Evolutionary conservation across 495 filamentous ascomycete species (phyloP).

Genomic region (Penicillium waksmanii): DNA sequence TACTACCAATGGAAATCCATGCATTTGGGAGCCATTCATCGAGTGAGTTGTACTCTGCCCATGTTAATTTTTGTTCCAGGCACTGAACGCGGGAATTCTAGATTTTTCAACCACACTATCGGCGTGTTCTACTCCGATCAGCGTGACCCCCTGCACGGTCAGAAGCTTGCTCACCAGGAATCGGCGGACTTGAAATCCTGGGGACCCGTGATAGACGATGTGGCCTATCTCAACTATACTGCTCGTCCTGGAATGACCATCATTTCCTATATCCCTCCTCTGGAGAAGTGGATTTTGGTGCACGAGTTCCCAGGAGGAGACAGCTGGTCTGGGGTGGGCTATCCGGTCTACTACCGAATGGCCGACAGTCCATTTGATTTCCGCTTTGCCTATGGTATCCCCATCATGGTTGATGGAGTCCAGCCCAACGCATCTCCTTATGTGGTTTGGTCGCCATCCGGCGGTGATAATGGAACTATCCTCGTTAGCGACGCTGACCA

Average conservation of each 20-base stretch:
- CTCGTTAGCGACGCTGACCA: conserved; percentile 51
- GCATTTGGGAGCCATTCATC: conserved; percentile 68
- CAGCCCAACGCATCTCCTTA: conserved; percentile 53
- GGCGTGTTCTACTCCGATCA: conserved; percentile 68
- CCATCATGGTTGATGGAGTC: conserved; percentile 39
- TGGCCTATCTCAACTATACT: conserved; percentile 56
- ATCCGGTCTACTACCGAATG: conserved; percentile 52
- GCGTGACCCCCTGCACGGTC: conserved; percentile 60
- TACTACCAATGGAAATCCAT: conserved; percentile 59
- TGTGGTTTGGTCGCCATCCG: conserved; percentile 50
- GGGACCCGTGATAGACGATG: conserved; percentile 59
- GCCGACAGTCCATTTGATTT: conserved; percentile 45
- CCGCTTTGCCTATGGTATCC: conserved; percentile 8
- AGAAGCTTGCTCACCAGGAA: conserved; percentile 63
- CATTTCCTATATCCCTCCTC: conserved; percentile 51
- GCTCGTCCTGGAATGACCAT: conserved; percentile 65
- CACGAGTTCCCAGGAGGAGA: conserved; percentile 51
- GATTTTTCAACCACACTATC: conserved; percentile 47
- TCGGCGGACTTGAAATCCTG: conserved; percentile 56
- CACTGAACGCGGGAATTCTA: conserved; percentile 24
- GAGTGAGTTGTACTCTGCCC: conserved; percentile 11
- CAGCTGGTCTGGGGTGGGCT: conserved; percentile 37
- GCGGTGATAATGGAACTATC: conserved; percentile 53
- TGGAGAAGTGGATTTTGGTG: conserved; percentile 58
- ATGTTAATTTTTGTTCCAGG: conserved; percentile 5